Evolutionary conservation across 139 green algal genomes (phyloP).

Genomic region (Chlamydomonas asymmetrica): DNA sequence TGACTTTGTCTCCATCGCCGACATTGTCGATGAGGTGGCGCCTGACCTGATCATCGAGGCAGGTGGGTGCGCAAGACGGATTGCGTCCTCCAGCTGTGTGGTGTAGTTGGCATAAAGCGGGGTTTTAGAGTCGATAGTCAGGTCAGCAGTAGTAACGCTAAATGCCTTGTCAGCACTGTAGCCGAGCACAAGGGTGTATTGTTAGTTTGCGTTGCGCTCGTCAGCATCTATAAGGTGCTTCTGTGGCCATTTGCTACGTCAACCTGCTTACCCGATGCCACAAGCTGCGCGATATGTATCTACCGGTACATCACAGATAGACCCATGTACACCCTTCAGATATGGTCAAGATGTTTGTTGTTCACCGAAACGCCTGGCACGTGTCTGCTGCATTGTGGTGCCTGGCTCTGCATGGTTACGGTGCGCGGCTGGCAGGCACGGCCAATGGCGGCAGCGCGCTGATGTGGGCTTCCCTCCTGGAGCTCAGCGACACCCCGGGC

Average conservation of each 20-base stretch:
- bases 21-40: slow-evolving; percentile 33
- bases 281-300: background rate
- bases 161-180: background rate
- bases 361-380: too few relatives aligned
- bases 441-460: slow-evolving; percentile 53
- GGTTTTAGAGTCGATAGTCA: too few relatives aligned
- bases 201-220: too few relatives aligned
- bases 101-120: background rate
- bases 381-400: background rate
- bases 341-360: too few relatives aligned
- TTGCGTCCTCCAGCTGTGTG: background rate
- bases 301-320: background rate
- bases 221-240: too few relatives aligned
- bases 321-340: background rate
- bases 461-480: slow-evolving; percentile 44
- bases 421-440: slow-evolving; percentile 29
- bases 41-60: slow-evolving; percentile 51
- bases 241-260: background rate
- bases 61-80: too few relatives aligned
- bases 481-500: slow-evolving; percentile 24
- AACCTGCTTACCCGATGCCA: background rate
- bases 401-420: too few relatives aligned
- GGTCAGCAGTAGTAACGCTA: background rate
- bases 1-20: slow-evolving; percentile 33
- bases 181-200: too few relatives aligned